Percentiles rank a stretch among this genome's conserved stretches.
Evolutionary conservation across 371 early-diverging fungal species (phyloP).

Genomic region (Ecytonucleospora hepatopenaei): DNA sequence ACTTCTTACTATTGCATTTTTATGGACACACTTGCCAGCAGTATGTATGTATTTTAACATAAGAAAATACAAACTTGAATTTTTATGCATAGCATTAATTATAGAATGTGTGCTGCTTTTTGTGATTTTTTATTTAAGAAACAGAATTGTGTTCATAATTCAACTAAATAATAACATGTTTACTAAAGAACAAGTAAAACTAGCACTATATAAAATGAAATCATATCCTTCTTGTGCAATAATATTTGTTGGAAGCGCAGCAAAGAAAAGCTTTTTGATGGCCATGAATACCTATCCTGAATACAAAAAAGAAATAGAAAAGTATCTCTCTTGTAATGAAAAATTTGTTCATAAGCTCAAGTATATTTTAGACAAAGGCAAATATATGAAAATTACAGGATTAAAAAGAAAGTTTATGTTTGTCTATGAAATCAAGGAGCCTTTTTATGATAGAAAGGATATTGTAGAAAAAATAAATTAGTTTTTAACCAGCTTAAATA

Average conservation of each 20-base stretch:
- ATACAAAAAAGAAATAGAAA: background rate
- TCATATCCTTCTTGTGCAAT: background rate
- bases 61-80: background rate
- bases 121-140: background rate
- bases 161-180: background rate
- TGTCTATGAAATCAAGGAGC: background rate
- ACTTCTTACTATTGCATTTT: background rate
- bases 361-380: background rate
- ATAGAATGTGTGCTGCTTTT: background rate
- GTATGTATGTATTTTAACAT: background rate
- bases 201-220: background rate
- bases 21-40: background rate
- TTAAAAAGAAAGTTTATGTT: background rate
- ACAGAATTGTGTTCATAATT: background rate
- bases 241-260: background rate
- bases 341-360: background rate
- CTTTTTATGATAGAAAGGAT: background rate
- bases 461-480: too few species aligned
- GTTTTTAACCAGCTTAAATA: background rate
- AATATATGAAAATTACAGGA: background rate
- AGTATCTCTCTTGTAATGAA: background rate
- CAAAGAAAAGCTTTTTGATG: background rate
- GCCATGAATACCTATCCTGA: background rate
- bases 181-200: background rate
- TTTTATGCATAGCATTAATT: background rate